Conservation (phyloP, 1,284 basidiomycete species). For the Ceratorhiza oryzae-sativae region DNA sequence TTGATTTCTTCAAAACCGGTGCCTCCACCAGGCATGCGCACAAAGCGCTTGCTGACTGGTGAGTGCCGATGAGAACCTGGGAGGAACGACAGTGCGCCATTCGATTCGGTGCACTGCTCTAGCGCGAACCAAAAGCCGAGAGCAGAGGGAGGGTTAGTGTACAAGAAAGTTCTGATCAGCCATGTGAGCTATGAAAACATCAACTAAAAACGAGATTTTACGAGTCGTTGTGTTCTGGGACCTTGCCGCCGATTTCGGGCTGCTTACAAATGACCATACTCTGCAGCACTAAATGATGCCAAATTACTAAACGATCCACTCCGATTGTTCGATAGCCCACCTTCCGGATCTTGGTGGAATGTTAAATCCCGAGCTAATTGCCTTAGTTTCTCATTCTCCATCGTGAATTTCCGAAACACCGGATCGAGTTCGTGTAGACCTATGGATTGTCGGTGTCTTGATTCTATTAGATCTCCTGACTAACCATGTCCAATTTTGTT, state of each 20-base stretch:
- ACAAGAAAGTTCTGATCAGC: slow-evolving; percentile 76
- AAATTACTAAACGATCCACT: too few species aligned
- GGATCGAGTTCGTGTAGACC: slow-evolving; percentile 86
- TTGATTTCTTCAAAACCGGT: slow-evolving; percentile 80
- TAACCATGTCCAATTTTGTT: slow-evolving; percentile 86
- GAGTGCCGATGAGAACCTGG: slow-evolving; percentile 85
- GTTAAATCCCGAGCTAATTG: slow-evolving; percentile 74
- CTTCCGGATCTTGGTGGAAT: slow-evolving; percentile 83
- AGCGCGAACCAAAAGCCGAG: slow-evolving; percentile 96
- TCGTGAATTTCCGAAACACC: slow-evolving; percentile 75
- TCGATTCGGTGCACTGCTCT: slow-evolving; percentile 82
- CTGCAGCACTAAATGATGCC: slow-evolving; percentile 75
- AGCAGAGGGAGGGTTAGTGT: slow-evolving; percentile 89
- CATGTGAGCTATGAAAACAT: slow-evolving; percentile 1
- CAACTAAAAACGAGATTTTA: slow-evolving; percentile 53
- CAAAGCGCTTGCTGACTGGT: slow-evolving; percentile 81
- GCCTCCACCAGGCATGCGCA: slow-evolving; percentile 72
- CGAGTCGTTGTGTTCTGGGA: slow-evolving; percentile 84
- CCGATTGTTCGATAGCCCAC: too few species aligned
- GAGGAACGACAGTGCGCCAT: slow-evolving; percentile 90
- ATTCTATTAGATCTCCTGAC: too few species aligned
- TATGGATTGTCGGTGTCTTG: too few species aligned
- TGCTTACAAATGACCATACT: slow-evolving; percentile 96
- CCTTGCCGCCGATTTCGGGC: slow-evolving; percentile 85
- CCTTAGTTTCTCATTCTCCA: slow-evolving; percentile 74